Evolutionary conservation across 1,284 basidiomycete species (phyloP).

Genomic region (Naganishia cerealis): DNA sequence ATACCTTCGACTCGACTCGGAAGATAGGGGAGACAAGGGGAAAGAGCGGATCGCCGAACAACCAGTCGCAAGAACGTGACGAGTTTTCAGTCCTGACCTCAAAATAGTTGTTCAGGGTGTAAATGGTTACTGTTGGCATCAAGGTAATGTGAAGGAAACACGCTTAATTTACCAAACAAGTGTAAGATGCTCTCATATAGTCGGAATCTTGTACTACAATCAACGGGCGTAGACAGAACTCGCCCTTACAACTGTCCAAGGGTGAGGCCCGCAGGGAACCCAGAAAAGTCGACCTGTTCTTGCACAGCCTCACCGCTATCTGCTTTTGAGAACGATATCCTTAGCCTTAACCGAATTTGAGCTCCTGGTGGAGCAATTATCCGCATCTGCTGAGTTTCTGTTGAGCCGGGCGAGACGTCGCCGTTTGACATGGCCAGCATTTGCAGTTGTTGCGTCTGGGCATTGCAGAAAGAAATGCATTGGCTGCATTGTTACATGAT

Average conservation of each 20-base stretch:
- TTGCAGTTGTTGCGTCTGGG: conserved; percentile 90
- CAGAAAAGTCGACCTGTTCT: conserved; percentile 92
- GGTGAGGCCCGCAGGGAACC: conserved; percentile 80
- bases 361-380: conserved; percentile 82
- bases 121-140: not conserved
- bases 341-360: conserved; percentile 76
- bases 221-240: not conserved
- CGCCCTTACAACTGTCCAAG: conserved; percentile 15
- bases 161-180: not conserved
- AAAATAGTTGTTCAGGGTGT: too few relatives aligned
- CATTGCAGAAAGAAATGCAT: not conserved
- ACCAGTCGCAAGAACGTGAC: not conserved
- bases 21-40: not conserved
- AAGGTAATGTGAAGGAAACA: not conserved
- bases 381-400: conserved; percentile 93
- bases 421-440: conserved; percentile 96
- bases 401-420: conserved; percentile 71
- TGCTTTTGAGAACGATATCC: conserved; percentile 71
- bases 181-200: not conserved
- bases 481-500: not conserved
- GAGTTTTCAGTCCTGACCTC: too few relatives aligned
- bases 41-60: not conserved
- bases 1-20: conserved; percentile 13
- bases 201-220: not conserved
- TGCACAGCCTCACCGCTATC: conserved; percentile 66